phyloP scores from a whole-genome alignment of 192 early-diverging fungal species.

The Coemansia sp. region DNA sequence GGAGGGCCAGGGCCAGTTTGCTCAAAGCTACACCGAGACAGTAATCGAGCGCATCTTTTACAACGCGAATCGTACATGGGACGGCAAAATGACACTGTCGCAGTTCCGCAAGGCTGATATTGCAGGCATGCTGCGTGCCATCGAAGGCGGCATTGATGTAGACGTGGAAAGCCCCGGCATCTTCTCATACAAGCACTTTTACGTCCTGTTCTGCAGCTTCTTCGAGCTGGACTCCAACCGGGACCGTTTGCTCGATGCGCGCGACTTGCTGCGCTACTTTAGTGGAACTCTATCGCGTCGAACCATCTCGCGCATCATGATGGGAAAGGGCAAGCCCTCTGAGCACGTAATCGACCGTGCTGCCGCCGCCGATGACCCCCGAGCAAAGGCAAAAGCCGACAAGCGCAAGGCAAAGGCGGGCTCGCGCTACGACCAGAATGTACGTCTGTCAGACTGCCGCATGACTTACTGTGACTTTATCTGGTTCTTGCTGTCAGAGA shows the following conservation, averaged over 20 bases:
- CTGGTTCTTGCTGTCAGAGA: constrained; percentile 81
- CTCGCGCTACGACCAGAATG: constrained; percentile 43
- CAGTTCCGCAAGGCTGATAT: constrained; percentile 74
- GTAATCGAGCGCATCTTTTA: constrained; percentile 89
- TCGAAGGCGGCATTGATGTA: constrained; percentile 72
- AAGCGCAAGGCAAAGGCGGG: constrained; percentile 26
- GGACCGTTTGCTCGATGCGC: constrained; percentile 71
- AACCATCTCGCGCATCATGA: constrained; percentile 72
- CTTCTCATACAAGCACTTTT: constrained; percentile 98
- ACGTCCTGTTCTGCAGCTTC: constrained; percentile 97
- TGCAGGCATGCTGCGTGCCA: constrained; percentile 57
- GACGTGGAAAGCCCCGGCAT: constrained; percentile 68
- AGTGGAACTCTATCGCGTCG: constrained; percentile 65
- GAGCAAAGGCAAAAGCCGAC: constrained; percentile 24
- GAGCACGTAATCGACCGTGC: constrained; percentile 4
- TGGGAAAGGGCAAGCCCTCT: constrained; percentile 59
- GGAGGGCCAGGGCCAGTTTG: constrained; percentile 74
- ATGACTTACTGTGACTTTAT: constrained; percentile 85
- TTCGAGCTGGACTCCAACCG: constrained; percentile 92
- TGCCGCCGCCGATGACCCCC: constrained; percentile 6
- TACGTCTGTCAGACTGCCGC: constrained; percentile 51
- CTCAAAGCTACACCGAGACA: constrained; percentile 86
- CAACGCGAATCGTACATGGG: constrained; percentile 60
- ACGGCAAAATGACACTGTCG: constrained; percentile 70
- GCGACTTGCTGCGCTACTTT: constrained; percentile 74